A percentile compares a stretch with the other conserved stretches of the same genome.
Conservation (phyloP, 352 stramenopile species). For the Phytophthora cryptogea region DNA sequence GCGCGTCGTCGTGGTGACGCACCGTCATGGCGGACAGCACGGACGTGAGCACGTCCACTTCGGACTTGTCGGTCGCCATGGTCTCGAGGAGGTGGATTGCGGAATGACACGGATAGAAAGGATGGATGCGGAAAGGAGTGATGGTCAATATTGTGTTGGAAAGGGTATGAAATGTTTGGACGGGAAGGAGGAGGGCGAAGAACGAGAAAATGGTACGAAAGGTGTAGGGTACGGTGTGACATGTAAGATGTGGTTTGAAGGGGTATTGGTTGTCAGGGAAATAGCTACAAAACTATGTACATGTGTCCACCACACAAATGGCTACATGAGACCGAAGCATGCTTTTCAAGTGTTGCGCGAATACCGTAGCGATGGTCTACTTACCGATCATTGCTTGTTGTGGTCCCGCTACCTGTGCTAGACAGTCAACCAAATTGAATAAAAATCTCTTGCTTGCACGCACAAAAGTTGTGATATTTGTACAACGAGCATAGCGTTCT, state of each 20-base stretch:
- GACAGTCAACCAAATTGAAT: too few species aligned
- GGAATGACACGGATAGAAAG: slow-evolving; percentile 19
- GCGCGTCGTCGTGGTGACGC: slow-evolving; percentile 35
- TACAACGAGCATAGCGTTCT: too few species aligned
- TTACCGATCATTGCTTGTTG: too few species aligned
- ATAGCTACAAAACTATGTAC: background rate
- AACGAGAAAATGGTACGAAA: background rate
- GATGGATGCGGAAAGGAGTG: slow-evolving; percentile 9
- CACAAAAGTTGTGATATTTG: too few species aligned
- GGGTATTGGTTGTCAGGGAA: background rate
- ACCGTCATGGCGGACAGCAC: slow-evolving; percentile 48
- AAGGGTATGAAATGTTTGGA: background rate
- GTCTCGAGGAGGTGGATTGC: background rate
- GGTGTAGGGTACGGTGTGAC: background rate
- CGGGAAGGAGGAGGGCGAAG: background rate
- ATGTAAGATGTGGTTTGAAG: background rate
- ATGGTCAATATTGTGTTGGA: background rate
- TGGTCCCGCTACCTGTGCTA: too few species aligned
- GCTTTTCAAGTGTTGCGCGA: too few species aligned
- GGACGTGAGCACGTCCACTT: slow-evolving; percentile 36
- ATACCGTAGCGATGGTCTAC: too few species aligned
- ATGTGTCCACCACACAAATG: too few species aligned
- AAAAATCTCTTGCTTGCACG: too few species aligned
- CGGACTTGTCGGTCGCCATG: slow-evolving; percentile 23
- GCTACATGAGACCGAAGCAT: too few species aligned